Base-by-base conservation (phyloP, 345 rosid genomes). In the Citrus sinensis region DNA sequence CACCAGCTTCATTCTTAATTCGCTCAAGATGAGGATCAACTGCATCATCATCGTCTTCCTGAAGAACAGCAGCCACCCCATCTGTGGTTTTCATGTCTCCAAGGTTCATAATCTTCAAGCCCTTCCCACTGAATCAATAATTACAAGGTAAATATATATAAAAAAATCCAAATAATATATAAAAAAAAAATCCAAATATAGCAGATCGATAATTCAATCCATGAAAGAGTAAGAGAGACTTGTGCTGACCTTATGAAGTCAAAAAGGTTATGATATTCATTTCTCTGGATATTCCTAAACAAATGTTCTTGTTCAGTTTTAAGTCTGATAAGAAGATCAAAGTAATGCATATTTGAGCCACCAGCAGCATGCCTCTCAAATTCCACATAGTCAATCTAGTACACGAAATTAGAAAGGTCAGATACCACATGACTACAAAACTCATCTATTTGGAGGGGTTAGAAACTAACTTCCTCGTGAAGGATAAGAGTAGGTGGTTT, bases 281-380 rank as follows among this genome's bases (percentile, higher is more conserved):
- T 96, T 83, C 99, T 94, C 89, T 96, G 98, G 76, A 96, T 89
- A 77, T 96, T 96, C 49, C 99, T 89, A 76, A 96, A 96, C 77
- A 96, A 88, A 91, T 96, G 98, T 61, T 96, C 99, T 83, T 96
- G 98, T 81, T 96, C 99, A 29, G 92, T 91, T 86, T 93, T 94
- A 51, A 96, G 86, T 87, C 90, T 94, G 81, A 94, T 88, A 75
- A 90, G 93, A 82, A 96, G 98, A 88, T 96, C 98, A 62, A 96
- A 96, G 87, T 96, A 96, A 80, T 96, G 99, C 99, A 96, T 96
- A 81, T 94, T 96, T 74, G 99, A 92, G 39, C 98, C 97, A 83
- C 99, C 99, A 67, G 99, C 98, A 84, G 95, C 86, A 85, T 96
- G 99, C 86, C 99, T 96, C 91, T 96, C 94, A 85, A 94, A 96